Evolutionary conservation across 2,329 filamentous ascomycete species (phyloP), one percentile per base, ranked within the genome.

Genomic region (Sporothrix phasma): DNA sequence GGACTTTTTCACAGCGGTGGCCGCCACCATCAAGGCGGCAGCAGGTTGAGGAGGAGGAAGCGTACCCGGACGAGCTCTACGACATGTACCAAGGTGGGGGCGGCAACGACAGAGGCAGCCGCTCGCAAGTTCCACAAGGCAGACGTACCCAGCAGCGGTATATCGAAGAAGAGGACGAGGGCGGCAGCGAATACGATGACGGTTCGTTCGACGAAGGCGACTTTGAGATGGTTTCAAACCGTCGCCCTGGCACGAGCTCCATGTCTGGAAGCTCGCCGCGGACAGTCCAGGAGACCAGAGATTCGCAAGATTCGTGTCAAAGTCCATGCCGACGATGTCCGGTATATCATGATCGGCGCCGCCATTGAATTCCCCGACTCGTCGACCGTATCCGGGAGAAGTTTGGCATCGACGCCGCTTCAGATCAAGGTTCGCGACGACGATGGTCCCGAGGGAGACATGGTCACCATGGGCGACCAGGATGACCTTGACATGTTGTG

Each of bases 381-480:
- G 86, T 88, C 46, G 86, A 88, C 67, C 86, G 87, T 66, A 89
- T 99, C 65, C 84, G 88, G 54, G 88, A 92, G 67, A 99, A 99
- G 76, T 96, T 97, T 72, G 87, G 84, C 15, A 80, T 97, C 79
- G 83, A 63, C 78, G 87, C 67, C 84, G 85, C 64, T 97, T 78
- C 95, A 92, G 81, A 88, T 97, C 76, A 94, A 94, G 79, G 85
- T 92, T 70, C 85, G 83, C 71, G 91, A 95, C 68, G 94, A 97
- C 69, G 88, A 90, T 69, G 75, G 79, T 66, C 83, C 84, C 0
- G 81, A 88, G 63, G 49, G 89, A 3, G 93, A 97, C 72, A 93
- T 97, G 89, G 95, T 99, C 72, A 97, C 93, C 37, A 88, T 99
- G 84, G 92, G 89, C 34, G 94, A 99, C 74, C 90, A 97, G 75